A percentile compares a stretch with the other conserved stretches of the same genome.
phyloP scores from a whole-genome alignment of 2,329 filamentous ascomycete species.

The Cladophialophora psammophila region DNA sequence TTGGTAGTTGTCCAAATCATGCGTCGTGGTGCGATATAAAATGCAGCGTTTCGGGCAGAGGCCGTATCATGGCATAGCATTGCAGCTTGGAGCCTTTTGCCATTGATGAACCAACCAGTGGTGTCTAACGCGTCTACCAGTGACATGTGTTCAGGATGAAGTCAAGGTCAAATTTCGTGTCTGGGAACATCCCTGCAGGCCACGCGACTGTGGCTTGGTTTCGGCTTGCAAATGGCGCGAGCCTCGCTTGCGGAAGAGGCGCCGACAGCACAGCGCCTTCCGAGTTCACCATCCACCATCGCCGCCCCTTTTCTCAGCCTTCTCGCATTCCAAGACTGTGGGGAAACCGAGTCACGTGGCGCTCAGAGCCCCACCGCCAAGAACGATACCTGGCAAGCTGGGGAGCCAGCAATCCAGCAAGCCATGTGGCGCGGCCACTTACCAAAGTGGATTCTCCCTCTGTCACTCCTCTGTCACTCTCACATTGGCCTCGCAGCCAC shows the following conservation, averaged over 20 bases:
- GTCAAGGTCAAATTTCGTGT: conserved; percentile 9
- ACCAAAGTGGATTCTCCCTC: not conserved
- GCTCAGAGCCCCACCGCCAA: not conserved
- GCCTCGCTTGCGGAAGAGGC: conserved; percentile 35
- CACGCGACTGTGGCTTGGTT: conserved; percentile 34
- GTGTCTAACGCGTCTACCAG: not conserved
- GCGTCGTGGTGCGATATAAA: not conserved
- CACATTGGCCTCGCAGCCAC: not conserved
- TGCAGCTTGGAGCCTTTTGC: not conserved
- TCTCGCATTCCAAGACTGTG: not conserved
- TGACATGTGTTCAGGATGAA: not conserved
- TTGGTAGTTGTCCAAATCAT: not conserved
- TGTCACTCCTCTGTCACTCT: not conserved
- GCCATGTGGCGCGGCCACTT: not conserved
- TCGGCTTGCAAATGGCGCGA: conserved; percentile 30
- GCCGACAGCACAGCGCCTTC: conserved; percentile 12
- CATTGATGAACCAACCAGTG: not conserved
- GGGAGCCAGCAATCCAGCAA: no score
- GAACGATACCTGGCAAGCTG: not conserved
- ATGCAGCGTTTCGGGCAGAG: not conserved
- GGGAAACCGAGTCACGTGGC: not conserved
- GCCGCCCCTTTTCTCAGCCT: not conserved
- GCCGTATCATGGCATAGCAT: not conserved
- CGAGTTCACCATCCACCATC: not conserved
- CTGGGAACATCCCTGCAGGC: conserved; percentile 28